These are phyloP conservation scores for Spathaspora passalidarum DNA, from an alignment of 805 yeast species.

Conservation along the genomic window DNA sequence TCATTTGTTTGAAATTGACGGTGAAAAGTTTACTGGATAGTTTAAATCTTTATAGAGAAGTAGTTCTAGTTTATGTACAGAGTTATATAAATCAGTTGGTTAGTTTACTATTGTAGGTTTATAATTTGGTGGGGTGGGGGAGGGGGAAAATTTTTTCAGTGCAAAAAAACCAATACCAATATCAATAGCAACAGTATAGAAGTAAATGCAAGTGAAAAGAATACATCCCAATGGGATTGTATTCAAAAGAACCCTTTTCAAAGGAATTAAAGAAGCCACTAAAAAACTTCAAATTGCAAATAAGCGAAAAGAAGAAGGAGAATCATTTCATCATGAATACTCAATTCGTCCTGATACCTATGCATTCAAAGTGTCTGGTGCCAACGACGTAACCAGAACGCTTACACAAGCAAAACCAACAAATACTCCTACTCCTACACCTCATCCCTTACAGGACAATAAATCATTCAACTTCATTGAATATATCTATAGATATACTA, in stretches of 20 bases:
- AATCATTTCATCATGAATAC: constrained; percentile 36
- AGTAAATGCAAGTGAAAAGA: too few species aligned
- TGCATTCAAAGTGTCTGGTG: constrained; percentile 36
- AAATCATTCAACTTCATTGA: constrained; percentile 27
- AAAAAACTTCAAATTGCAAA: constrained; percentile 3
- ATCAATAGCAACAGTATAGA: too few species aligned
- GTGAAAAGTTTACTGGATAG: background rate
- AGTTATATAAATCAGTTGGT: background rate
- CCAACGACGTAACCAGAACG: background rate
- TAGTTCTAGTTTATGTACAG: background rate
- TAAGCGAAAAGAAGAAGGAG: constrained; percentile 3
- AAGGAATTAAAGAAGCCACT: constrained; percentile 5
- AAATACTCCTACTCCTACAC: background rate
- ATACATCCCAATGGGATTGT: too few species aligned
- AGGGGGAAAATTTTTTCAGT: background rate
- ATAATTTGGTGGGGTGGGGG: background rate
- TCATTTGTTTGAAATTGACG: constrained; percentile 13
- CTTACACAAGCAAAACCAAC: background rate
- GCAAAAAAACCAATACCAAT: background rate
- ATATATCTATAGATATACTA: constrained; percentile 35
- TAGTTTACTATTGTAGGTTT: background rate
- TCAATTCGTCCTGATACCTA: constrained; percentile 44
- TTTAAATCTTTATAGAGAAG: too few species aligned
- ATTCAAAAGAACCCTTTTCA: constrained; percentile 5
- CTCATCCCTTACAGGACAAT: constrained; percentile 4